Conservation (phyloP, 768 basidiomycete species). For the Tylopilus cervinicoccineus region DNA sequence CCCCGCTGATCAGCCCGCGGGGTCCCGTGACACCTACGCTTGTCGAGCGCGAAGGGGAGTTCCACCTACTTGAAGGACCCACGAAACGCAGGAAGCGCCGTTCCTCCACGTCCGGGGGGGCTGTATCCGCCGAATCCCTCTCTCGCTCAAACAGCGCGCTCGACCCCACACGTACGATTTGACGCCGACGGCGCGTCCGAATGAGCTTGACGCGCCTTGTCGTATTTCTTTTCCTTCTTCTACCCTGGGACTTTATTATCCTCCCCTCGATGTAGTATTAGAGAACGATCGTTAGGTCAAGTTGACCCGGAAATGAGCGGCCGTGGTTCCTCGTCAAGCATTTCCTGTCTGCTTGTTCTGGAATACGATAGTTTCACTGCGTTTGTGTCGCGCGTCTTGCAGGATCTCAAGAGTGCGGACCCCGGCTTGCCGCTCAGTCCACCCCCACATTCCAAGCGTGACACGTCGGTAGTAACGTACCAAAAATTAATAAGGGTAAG, state of each 20-base stretch:
- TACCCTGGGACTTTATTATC: not conserved
- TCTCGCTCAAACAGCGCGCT: not conserved
- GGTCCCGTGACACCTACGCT: not conserved
- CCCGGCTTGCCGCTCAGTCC: not conserved
- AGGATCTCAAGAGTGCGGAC: not conserved
- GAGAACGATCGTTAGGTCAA: not conserved
- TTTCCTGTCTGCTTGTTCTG: not conserved
- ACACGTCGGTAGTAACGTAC: not conserved
- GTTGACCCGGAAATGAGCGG: not conserved
- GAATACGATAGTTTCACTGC: not conserved
- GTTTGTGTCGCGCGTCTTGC: not conserved
- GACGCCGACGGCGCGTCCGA: not conserved
- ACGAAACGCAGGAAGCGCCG: constrained; percentile 16
- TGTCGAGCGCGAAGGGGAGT: constrained; percentile 2
- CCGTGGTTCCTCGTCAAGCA: not conserved
- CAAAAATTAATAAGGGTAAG: not conserved
- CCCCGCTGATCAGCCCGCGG: not conserved
- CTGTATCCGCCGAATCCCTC: not conserved
- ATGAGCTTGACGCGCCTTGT: not conserved
- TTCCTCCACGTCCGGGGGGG: not conserved
- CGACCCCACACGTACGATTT: constrained; percentile 2
- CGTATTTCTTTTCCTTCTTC: not conserved
- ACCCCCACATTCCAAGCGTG: not conserved
- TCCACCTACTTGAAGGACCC: not conserved
- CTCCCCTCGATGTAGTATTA: not conserved